These are phyloP conservation scores for Candida lessepsii DNA, from an alignment of 805 yeast genomes.

Conservation along the genomic window DNA sequence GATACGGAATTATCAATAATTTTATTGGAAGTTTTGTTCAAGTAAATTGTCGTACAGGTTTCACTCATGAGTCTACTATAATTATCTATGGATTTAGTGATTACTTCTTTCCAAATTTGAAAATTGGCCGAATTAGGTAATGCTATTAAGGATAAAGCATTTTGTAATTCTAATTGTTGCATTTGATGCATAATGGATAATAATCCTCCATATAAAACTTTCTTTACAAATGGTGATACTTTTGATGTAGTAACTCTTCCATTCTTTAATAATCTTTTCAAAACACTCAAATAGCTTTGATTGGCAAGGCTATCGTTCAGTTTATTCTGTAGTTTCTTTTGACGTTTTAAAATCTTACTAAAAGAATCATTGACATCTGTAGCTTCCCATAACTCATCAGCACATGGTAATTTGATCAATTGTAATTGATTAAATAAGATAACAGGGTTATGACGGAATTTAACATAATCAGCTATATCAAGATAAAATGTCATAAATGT, in stretches of 20 bases:
- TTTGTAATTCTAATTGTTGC: slow-evolving; percentile 37
- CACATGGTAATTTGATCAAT: slow-evolving; percentile 41
- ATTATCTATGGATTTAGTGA: slow-evolving; percentile 68
- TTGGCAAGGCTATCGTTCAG: slow-evolving; percentile 10
- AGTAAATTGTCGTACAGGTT: slow-evolving; percentile 8
- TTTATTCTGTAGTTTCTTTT: slow-evolving; percentile 24
- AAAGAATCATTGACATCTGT: slow-evolving; percentile 39
- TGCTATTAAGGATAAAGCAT: slow-evolving; percentile 39
- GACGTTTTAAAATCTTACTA: slow-evolving; percentile 36
- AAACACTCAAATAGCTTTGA: slow-evolving; percentile 49
- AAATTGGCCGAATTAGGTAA: slow-evolving; percentile 11
- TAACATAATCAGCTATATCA: slow-evolving; percentile 75
- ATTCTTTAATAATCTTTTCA: slow-evolving; percentile 58
- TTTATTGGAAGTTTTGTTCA: slow-evolving; percentile 9
- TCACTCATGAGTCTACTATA: slow-evolving; percentile 21
- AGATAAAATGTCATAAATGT: slow-evolving; percentile 80
- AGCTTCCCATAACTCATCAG: slow-evolving; percentile 39
- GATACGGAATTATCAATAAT: slow-evolving; percentile 12
- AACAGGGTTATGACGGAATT: slow-evolving; percentile 68
- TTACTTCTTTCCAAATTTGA: slow-evolving; percentile 63
- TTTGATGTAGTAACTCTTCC: slow-evolving; percentile 29
- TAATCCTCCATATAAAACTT: slow-evolving; percentile 40
- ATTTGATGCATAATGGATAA: slow-evolving; percentile 28
- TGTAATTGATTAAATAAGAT: slow-evolving; percentile 40
- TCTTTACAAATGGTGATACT: slow-evolving; percentile 56